phyloP scores from a whole-genome alignment of 176 grass and related monocot genomes.

The barley (Hordeum vulgare) region DNA sequence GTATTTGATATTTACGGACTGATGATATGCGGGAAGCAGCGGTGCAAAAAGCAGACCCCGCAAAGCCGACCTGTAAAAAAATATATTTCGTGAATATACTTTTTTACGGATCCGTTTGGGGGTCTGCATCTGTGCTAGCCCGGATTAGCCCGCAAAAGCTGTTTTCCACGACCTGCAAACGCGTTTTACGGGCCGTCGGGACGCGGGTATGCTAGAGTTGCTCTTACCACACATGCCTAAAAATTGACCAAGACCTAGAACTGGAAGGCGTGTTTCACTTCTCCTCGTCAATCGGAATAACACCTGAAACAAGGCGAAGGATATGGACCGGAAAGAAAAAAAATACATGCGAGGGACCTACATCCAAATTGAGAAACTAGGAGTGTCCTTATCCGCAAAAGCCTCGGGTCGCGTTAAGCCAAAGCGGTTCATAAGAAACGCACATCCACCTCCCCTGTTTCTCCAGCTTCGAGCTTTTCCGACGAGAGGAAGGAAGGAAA shows the following conservation, averaged over 20 bases:
- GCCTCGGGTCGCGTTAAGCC: neutral
- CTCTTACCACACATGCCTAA: neutral
- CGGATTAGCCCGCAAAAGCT: too few species aligned
- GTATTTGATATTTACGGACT: too few species aligned
- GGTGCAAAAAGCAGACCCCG: too few species aligned
- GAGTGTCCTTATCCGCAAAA: neutral
- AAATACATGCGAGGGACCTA: neutral
- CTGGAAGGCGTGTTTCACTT: neutral
- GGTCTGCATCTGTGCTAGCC: too few species aligned
- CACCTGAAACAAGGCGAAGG: neutral
- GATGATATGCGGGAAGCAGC: too few species aligned
- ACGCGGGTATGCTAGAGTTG: too few species aligned
- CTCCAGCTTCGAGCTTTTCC: neutral
- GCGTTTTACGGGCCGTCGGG: too few species aligned
- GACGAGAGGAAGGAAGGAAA: neutral
- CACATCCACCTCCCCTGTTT: neutral
- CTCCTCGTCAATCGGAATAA: neutral
- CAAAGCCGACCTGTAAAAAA: too few species aligned
- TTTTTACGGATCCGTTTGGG: too few species aligned
- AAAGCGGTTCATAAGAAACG: constrained; percentile 11
- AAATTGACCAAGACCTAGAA: neutral
- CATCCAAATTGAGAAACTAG: neutral
- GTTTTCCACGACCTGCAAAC: too few species aligned
- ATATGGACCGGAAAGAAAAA: neutral
- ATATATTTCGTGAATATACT: too few species aligned